phyloP scores from a whole-genome alignment of 768 basidiomycete species.

The Crepidotus variabilis region DNA sequence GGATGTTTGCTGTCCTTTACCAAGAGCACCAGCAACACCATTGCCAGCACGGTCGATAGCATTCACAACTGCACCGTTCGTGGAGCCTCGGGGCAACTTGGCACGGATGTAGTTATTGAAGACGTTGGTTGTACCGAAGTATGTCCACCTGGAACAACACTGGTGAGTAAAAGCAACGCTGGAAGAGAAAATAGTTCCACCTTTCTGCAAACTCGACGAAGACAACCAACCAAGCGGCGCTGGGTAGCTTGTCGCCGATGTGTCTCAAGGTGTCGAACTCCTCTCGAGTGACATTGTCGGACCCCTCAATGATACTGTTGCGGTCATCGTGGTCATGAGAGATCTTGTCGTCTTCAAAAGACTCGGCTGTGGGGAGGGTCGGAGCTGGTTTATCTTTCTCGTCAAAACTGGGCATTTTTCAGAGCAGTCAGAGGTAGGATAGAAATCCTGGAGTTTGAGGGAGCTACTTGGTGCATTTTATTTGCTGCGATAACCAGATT shows the following conservation, averaged over 20 bases:
- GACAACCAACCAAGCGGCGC: slow-evolving; percentile 39
- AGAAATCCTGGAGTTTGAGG: no score
- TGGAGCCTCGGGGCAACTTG: slow-evolving; percentile 41
- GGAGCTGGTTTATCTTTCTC: slow-evolving; percentile 16
- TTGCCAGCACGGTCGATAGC: slow-evolving; percentile 25
- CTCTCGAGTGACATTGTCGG: slow-evolving; percentile 43
- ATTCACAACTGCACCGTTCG: slow-evolving; percentile 37
- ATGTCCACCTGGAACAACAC: slow-evolving; percentile 32
- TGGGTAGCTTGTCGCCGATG: slow-evolving; percentile 39
- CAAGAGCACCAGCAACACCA: slow-evolving; percentile 42
- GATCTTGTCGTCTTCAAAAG: slow-evolving; percentile 13
- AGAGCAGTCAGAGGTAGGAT: no score
- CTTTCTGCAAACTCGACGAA: slow-evolving; percentile 53
- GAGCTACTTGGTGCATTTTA: no score
- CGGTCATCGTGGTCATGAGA: slow-evolving; percentile 22
- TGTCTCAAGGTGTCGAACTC: slow-evolving; percentile 43
- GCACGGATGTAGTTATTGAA: slow-evolving; percentile 55
- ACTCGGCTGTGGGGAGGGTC: slow-evolving; percentile 11
- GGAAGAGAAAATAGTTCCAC: slow-evolving; percentile 22
- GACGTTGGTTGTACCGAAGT: slow-evolving; percentile 48
- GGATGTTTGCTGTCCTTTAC: slow-evolving; percentile 43
- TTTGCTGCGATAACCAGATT: no score
- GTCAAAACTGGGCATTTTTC: slow-evolving; percentile 1
- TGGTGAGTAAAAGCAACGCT: background rate
- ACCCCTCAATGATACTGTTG: slow-evolving; percentile 30